Evolutionary conservation across 352 stramenopile species (phyloP).

Genomic region (Globisporangium ultimum): DNA sequence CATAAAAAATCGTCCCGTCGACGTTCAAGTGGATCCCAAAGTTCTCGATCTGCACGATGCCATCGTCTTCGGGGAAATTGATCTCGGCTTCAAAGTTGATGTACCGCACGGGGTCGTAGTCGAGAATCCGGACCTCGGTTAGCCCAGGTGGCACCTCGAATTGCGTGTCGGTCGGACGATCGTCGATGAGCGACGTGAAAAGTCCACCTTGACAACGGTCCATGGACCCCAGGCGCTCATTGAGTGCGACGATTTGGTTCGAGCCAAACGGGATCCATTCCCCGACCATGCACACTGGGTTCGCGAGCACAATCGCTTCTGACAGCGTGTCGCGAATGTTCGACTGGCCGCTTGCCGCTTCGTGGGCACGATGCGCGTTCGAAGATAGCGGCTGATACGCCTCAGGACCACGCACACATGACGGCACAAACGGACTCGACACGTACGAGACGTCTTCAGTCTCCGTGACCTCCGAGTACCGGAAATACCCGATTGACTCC

Average conservation of each 20-base stretch:
- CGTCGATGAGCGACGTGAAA: slow-evolving; percentile 93
- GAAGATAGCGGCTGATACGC: slow-evolving; percentile 86
- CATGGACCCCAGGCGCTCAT: slow-evolving; percentile 94
- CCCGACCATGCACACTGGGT: slow-evolving; percentile 95
- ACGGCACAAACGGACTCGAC: slow-evolving; percentile 94
- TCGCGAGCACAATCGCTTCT: slow-evolving; percentile 95
- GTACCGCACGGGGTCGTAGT: slow-evolving; percentile 96
- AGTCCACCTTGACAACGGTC: slow-evolving; percentile 96
- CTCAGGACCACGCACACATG: slow-evolving; percentile 92
- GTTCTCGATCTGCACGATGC: slow-evolving; percentile 95
- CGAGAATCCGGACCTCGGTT: slow-evolving; percentile 95
- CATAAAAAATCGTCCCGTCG: slow-evolving; percentile 72
- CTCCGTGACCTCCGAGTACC: slow-evolving; percentile 93
- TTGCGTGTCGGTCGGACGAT: slow-evolving; percentile 75
- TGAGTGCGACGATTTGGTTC: slow-evolving; percentile 97
- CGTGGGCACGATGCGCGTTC: slow-evolving; percentile 91
- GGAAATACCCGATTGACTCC: slow-evolving; percentile 82
- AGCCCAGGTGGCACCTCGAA: slow-evolving; percentile 90
- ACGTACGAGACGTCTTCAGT: slow-evolving; percentile 98
- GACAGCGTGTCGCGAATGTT: slow-evolving; percentile 92
- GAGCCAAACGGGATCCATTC: slow-evolving; percentile 97
- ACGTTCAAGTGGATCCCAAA: slow-evolving; percentile 91
- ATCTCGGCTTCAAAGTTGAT: slow-evolving; percentile 99
- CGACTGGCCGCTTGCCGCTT: slow-evolving; percentile 82
- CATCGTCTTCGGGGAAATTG: slow-evolving; percentile 92